A percentile compares a stretch with the other conserved stretches of the same genome.
These are phyloP conservation scores for Gossypium bickii DNA, from an alignment of 345 rosid genomes.

Conservation along the genomic window DNA sequence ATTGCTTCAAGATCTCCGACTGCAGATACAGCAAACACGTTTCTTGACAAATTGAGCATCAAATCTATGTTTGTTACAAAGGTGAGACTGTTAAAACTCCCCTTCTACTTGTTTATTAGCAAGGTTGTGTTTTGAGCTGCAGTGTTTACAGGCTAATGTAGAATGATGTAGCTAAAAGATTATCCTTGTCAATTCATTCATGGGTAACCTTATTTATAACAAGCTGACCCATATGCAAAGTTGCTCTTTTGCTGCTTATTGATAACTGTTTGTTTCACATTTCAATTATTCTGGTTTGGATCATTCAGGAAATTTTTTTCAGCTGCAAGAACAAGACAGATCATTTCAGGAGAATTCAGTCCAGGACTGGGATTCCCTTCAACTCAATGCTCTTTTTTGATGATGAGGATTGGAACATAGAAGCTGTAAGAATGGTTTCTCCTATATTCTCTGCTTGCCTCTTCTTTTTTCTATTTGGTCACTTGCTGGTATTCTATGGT, in stretches of 20 bases:
- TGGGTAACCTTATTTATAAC: background rate
- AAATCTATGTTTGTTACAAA: constrained; percentile 56
- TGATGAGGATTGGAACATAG: constrained; percentile 70
- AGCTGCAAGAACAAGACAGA: constrained; percentile 75
- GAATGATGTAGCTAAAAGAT: background rate
- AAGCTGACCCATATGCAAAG: background rate
- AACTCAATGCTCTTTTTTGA: constrained; percentile 73
- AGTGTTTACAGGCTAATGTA: background rate
- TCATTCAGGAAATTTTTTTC: constrained; percentile 62
- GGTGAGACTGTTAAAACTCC: constrained; percentile 28
- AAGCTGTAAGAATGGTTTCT: constrained; percentile 35
- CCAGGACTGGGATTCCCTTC: constrained; percentile 60
- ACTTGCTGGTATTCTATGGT: background rate
- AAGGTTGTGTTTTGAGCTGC: background rate
- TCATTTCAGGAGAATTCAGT: constrained; percentile 72
- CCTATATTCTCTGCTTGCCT: background rate
- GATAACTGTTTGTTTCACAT: background rate
- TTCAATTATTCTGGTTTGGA: background rate
- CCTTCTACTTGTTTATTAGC: background rate
- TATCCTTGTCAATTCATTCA: background rate
- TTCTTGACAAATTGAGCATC: constrained; percentile 55
- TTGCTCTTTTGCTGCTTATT: background rate
- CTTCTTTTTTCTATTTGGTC: background rate
- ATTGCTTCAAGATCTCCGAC: constrained; percentile 84
- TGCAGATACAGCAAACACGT: constrained; percentile 59